Evolutionary conservation across 2,329 filamentous ascomycete genomes (phyloP), one percentile per base, ranked within the genome.

Genomic region (Penicillium capsulatum): DNA sequence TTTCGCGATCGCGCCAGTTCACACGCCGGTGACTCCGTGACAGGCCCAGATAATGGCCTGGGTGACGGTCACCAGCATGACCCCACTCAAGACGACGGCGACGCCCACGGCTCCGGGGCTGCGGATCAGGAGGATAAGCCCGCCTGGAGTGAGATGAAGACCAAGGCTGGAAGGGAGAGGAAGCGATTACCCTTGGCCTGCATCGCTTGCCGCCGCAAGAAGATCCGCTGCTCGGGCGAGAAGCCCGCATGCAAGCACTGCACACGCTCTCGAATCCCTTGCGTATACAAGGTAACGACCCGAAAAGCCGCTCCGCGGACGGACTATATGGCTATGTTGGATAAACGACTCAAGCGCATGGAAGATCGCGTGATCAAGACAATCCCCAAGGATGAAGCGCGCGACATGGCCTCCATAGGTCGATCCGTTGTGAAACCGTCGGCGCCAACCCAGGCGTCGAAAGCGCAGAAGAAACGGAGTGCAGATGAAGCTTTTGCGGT

Each of bases 271-370:
- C 80, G 91, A 30, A 94, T 94, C 53, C 91, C 91, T 2, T 98
- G 92, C 62, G 90, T 97, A 3, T 98, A 97, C 75, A 97, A 97
- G 60, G 88, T 95, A 44, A 97, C 90, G 0, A 89, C 90, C 3
- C 78, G 92, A 44, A 97, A 97, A 65, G 89, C 91, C 1, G 89
- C 90, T 3, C 92, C 92, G 2, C 78, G 92, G 36, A 97, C 92
- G 13, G 92, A 97, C 66, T 97, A 97, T 66, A 97, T 97, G 92
- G 89, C 90, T 29, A 97, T 97, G 89, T 71, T 97, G 55, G 92
- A 97, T 68, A 96, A 95, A 68, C 79, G 92, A 37, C 66, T 97
- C 51, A 96, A 94, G 71, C 77, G 91, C 41, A 97, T 97, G 92
- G 92, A 98, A 66, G 91, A 97, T 58, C 83, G 91, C 40, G 92